Evolutionary conservation across 2,329 filamentous ascomycete species (phyloP), one percentile per base, ranked within the genome.

Genomic region (Fusarium sulawesiense): DNA sequence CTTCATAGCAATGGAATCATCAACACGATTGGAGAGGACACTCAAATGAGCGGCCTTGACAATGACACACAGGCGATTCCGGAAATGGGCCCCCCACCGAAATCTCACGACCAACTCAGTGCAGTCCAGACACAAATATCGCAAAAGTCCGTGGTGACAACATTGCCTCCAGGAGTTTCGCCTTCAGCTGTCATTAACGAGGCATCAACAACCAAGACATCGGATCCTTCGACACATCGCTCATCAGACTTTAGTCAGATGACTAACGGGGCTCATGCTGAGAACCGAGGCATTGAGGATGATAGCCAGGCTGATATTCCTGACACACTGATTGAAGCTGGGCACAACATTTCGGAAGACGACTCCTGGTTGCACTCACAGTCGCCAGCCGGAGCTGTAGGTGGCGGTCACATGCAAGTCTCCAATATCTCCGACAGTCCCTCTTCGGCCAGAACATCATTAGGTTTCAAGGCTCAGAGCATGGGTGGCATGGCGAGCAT

Each of bases 141-240:
- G 2, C 92, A 92, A 76, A 81, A 85, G 46, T 91, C 90, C 7
- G 85, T 83, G 2, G 79, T 90, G 46, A 89, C 87, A 18, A 82
- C 86, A 21, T 78, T 91, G 4, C 87, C 88, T 1, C 80, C 84
- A 0, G 88, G 87, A 6, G 81, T 88, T 56, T 88, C 87, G 7
- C 88, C 88, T 16, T 88, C 86, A 27, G 86, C 86, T 14, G 79
- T 87, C 62, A 82, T 90, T 56, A 98, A 98, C 74, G 94, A 97
- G 75, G 95, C 94, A 3, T 97, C 94, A 4, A 97, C 94, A 2
- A 97, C 94, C n/a, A 96, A 97, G 80, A 94, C 92, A 4, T 93
- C 92, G 2, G 89, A 92, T 66, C 87, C 89, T 8, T 93, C 91
- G 5, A 82, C 83, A 18, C 83, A 84, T 55, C 90, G 89, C 14